phyloP scores from a whole-genome alignment of 2,329 filamentous ascomycete genomes.

The Penicillium brasilianum region DNA sequence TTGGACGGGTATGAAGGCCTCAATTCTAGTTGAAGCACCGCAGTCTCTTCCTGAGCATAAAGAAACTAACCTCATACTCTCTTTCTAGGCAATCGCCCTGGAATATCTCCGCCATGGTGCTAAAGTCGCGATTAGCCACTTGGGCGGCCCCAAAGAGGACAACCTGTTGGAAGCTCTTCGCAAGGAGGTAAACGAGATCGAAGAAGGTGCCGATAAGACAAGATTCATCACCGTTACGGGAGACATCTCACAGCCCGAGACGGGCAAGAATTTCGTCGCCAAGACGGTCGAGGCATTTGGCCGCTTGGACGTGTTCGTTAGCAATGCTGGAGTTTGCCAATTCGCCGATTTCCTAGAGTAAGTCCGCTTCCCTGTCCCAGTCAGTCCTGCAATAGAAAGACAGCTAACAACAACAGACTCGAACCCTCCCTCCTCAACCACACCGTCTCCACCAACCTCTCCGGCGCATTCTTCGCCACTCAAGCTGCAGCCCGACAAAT shows the following conservation, averaged over 20 bases:
- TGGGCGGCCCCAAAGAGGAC: slow-evolving; percentile 54
- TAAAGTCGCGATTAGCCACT: slow-evolving; percentile 79
- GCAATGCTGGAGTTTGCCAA: slow-evolving; percentile 85
- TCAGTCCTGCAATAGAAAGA: too few species aligned
- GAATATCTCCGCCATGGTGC: slow-evolving; percentile 79
- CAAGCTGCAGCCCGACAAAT: slow-evolving; percentile 87
- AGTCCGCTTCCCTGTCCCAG: slow-evolving; percentile 28
- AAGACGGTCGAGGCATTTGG: slow-evolving; percentile 62
- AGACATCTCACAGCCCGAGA: slow-evolving; percentile 76
- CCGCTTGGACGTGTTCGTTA: slow-evolving; percentile 77
- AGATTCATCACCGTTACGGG: slow-evolving; percentile 71
- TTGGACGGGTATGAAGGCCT: slow-evolving; percentile 62
- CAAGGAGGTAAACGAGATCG: slow-evolving; percentile 38
- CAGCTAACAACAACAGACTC: slow-evolving; percentile 50
- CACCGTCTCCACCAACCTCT: slow-evolving; percentile 80
- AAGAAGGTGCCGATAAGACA: slow-evolving; percentile 31
- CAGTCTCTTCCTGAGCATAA: background rate
- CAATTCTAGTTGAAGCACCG: background rate
- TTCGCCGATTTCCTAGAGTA: slow-evolving; percentile 84
- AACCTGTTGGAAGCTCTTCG: slow-evolving; percentile 37
- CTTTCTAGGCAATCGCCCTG: slow-evolving; percentile 71
- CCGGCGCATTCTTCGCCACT: slow-evolving; percentile 84
- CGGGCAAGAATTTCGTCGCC: slow-evolving; percentile 70
- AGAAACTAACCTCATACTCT: slow-evolving; percentile 1
- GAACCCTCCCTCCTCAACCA: slow-evolving; percentile 70